phyloP scores from a whole-genome alignment of 169 alveolate species.

The Eimeria brunetti region DNA sequence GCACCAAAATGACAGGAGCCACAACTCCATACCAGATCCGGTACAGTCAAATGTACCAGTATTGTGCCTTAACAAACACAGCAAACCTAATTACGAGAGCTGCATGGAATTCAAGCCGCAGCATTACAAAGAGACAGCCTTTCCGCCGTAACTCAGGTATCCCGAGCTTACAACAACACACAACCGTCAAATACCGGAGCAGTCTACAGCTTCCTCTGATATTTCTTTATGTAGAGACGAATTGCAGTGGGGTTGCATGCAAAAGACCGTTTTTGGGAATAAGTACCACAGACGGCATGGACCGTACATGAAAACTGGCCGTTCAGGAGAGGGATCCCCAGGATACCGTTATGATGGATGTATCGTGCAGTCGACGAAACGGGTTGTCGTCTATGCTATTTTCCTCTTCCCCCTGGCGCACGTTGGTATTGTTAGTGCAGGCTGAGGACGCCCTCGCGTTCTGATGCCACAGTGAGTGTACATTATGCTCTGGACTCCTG shows the following conservation, averaged over 20 bases:
- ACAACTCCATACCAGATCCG: constrained; percentile 33
- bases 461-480: no score
- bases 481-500: no score
- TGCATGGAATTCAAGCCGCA: background rate
- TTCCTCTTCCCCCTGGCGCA: no score
- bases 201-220: background rate
- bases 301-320: background rate
- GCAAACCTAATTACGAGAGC: background rate
- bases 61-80: background rate
- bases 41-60: background rate
- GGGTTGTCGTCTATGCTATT: no score
- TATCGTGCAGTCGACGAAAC: no score
- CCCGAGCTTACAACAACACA: background rate
- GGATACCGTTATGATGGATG: no score
- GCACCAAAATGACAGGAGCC: background rate
- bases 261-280: background rate
- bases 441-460: no score
- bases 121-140: no score
- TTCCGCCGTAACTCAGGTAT: no score
- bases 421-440: no score
- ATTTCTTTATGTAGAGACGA: background rate
- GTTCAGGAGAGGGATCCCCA: background rate
- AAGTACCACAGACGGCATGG: background rate
- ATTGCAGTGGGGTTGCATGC: background rate
- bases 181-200: background rate